Evolutionary conservation across 371 early-diverging fungal genomes (phyloP).

Genomic region (Dinochytrium kinnereticum): DNA sequence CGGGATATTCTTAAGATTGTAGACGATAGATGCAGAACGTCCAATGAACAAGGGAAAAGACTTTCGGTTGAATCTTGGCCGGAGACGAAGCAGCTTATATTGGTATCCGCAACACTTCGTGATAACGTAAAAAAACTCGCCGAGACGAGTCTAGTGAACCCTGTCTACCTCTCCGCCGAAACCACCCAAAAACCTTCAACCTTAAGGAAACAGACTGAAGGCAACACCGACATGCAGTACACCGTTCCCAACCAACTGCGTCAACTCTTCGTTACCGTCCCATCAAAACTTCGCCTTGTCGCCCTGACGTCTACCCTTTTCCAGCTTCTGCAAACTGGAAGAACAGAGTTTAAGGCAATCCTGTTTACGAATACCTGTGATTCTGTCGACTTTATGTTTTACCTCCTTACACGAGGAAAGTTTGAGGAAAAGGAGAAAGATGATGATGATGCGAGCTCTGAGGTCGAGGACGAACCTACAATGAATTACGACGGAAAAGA

Average conservation of each 20-base stretch:
- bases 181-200: background rate
- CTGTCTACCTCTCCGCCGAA: conserved; percentile 47
- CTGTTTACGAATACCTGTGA: conserved; percentile 93
- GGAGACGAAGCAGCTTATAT: conserved; percentile 68
- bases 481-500: background rate
- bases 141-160: conserved; percentile 74
- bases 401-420: conserved; percentile 56
- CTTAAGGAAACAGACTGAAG: background rate
- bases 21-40: conserved; percentile 33
- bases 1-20: conserved; percentile 47
- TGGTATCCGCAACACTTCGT: conserved; percentile 92
- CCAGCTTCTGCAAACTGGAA: conserved; percentile 53
- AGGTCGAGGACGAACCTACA: background rate
- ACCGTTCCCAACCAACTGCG: conserved; percentile 78
- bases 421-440: conserved; percentile 28
- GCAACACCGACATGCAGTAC: conserved; percentile 18
- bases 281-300: conserved; percentile 91
- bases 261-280: conserved; percentile 80
- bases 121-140: conserved; percentile 85
- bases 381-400: conserved; percentile 88
- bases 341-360: conserved; percentile 59
- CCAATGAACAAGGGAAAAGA: conserved; percentile 27
- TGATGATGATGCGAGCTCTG: background rate
- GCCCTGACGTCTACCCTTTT: conserved; percentile 68
- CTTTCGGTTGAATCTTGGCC: conserved; percentile 44